phyloP scores from a whole-genome alignment of 164 flowering plant species.

The Stephania yunnanensis region DNA sequence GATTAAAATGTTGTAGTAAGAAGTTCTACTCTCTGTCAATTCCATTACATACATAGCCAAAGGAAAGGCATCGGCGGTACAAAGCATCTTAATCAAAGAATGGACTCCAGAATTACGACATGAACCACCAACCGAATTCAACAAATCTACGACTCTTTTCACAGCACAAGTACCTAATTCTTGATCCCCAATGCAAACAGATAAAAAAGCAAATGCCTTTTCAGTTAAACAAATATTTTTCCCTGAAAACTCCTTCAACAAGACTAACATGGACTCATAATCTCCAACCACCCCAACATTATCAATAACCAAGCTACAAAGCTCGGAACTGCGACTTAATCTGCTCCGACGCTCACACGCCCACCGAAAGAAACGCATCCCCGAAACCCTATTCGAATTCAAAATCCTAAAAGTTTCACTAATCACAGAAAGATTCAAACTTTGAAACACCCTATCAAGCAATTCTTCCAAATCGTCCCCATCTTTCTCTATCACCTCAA shows the following conservation, averaged over 20 bases:
- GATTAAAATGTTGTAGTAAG: slow-evolving; percentile 46
- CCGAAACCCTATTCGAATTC: slow-evolving; percentile 37
- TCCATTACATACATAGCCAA: slow-evolving; percentile 50
- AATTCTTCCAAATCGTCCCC: slow-evolving; percentile 29
- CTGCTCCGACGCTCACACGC: slow-evolving; percentile 16
- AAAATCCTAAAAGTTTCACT: slow-evolving; percentile 28
- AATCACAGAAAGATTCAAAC: slow-evolving; percentile 19
- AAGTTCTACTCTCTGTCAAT: slow-evolving; percentile 34
- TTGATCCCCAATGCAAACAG: neutral
- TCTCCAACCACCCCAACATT: slow-evolving; percentile 48
- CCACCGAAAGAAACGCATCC: slow-evolving; percentile 51
- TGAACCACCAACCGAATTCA: slow-evolving; percentile 45
- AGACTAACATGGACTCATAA: slow-evolving; percentile 29
- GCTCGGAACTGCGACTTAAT: slow-evolving; percentile 21
- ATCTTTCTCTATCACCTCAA: slow-evolving; percentile 28
- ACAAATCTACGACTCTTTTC: slow-evolving; percentile 23
- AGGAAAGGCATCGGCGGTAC: slow-evolving; percentile 30
- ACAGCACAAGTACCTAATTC: slow-evolving; percentile 19
- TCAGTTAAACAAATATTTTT: slow-evolving; percentile 32
- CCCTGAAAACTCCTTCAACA: slow-evolving; percentile 33
- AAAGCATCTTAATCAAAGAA: slow-evolving; percentile 47
- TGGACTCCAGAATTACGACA: slow-evolving; percentile 41
- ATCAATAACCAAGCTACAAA: slow-evolving; percentile 45
- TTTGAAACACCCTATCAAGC: slow-evolving; percentile 25
- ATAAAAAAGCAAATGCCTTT: slow-evolving; percentile 45